These are phyloP conservation scores for Magnolia changhungtana DNA, from an alignment of 164 flowering plant species.

Conservation along the genomic window DNA sequence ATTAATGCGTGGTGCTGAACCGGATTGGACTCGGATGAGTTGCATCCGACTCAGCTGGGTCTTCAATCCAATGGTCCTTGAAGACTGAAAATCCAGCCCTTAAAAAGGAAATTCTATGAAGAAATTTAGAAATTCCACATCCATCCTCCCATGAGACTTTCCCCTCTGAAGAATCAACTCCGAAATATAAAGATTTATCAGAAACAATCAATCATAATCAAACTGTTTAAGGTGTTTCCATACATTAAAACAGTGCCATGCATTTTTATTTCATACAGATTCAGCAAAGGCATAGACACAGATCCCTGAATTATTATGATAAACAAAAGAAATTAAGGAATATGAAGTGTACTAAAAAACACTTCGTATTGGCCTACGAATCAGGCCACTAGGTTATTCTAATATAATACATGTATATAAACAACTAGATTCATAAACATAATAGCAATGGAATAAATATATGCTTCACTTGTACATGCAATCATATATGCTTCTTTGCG, in stretches of 20 bases:
- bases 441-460: not conserved
- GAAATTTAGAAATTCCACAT: not conserved
- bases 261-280: conserved; percentile 1
- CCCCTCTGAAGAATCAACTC: not conserved
- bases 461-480: not conserved
- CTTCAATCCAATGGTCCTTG: too few relatives aligned
- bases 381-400: not conserved
- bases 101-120: too few relatives aligned
- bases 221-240: not conserved
- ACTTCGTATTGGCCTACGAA: not conserved
- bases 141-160: not conserved
- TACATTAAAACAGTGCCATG: not conserved
- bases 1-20: too few relatives aligned
- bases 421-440: not conserved
- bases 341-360: not conserved
- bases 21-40: too few relatives aligned
- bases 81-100: too few relatives aligned
- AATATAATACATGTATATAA: not conserved
- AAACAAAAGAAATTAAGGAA: not conserved
- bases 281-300: not conserved
- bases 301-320: not conserved
- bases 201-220: not conserved
- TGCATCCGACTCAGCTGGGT: too few relatives aligned
- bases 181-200: not conserved
- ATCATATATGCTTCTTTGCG: not conserved